Conservation (phyloP, 768 basidiomycete species). For the Termitomyces eurrhizus region DNA sequence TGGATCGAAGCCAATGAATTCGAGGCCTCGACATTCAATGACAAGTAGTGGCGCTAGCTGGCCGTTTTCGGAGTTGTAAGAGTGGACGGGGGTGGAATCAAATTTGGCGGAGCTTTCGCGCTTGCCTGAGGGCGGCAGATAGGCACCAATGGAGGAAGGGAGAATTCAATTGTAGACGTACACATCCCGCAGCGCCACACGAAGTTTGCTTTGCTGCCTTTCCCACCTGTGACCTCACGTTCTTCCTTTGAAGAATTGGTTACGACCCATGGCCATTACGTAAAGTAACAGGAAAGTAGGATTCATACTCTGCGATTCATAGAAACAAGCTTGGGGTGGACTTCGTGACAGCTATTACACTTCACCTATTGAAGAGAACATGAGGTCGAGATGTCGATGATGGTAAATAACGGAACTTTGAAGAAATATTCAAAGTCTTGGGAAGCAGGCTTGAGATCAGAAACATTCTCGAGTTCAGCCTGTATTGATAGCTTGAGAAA, state of each 20-base stretch:
- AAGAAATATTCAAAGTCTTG: constrained; percentile 81
- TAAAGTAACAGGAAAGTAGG: neutral
- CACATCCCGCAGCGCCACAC: constrained; percentile 79
- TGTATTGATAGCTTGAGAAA: constrained; percentile 64
- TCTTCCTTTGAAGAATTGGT: constrained; percentile 47
- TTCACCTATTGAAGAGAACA: constrained; percentile 44
- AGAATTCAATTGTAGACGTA: constrained; percentile 18
- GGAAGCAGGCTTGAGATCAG: constrained; percentile 58
- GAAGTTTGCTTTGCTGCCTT: constrained; percentile 68
- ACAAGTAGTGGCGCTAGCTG: constrained; percentile 62
- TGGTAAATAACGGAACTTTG: constrained; percentile 40
- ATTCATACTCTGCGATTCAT: constrained; percentile 62
- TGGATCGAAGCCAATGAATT: constrained; percentile 77
- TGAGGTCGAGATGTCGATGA: constrained; percentile 1
- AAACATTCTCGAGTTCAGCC: constrained; percentile 79
- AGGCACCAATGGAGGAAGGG: constrained; percentile 3
- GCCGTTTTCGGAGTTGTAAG: constrained; percentile 61
- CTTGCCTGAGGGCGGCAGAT: constrained; percentile 41
- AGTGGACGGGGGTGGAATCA: constrained; percentile 42
- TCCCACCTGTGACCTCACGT: constrained; percentile 60
- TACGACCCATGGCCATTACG: neutral
- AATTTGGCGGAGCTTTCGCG: constrained; percentile 83
- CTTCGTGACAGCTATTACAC: constrained; percentile 77
- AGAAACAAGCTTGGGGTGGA: constrained; percentile 66
- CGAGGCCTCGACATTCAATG: constrained; percentile 84